Evolutionary conservation across 257 asterid genomes (phyloP), one percentile per base, ranked within the genome.

Genomic region (Nicotiana paniculata): DNA sequence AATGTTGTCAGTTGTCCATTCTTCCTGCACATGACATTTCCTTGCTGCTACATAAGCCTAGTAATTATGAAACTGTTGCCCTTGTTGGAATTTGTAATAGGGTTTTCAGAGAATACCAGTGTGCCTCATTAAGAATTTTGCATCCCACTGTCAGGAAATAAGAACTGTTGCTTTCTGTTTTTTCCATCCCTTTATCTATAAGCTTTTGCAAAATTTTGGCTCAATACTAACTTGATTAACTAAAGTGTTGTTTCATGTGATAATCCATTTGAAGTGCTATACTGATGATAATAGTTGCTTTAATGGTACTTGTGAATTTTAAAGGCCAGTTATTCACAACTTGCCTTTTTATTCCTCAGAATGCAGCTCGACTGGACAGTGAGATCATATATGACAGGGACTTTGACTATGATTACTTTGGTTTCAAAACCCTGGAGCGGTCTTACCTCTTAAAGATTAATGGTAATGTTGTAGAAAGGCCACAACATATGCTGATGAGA

Each of bases 401-500:
- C 89, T 93, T 95, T 82, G 98, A 93, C 79, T 95, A 92, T 85
- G 99, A 95, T 83, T 93, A 89, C 88, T 95, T 95, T 88, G 99
- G 99, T 80, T 95, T 95, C 80, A 93, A 95, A 88, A 95, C 98
- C 30, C 96, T 93, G 46, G 99, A 92, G 89, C 89, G 97, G 85
- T 95, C 99, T 55, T 95, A 95, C 88, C 97, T 96, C 77, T 82
- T 94, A 24, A 96, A 92, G 87, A 85, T 93, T 74, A 88, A 90
- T 35, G 99, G 95, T 21, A 90, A 91, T 82, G 98, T 94, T 63
- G 98, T 96, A 30, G 99, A 96, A 88, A 94, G 99, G 84, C 99
- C 99, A 48, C 98, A 96, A 7, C 99, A 96, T 89, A 94, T 94
- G 99, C 85, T 93, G 89, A 96, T 96, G 99, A 87, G 99, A 84